phyloP scores from a whole-genome alignment of 306 rosid species.

The Gleditsia sinensis region DNA sequence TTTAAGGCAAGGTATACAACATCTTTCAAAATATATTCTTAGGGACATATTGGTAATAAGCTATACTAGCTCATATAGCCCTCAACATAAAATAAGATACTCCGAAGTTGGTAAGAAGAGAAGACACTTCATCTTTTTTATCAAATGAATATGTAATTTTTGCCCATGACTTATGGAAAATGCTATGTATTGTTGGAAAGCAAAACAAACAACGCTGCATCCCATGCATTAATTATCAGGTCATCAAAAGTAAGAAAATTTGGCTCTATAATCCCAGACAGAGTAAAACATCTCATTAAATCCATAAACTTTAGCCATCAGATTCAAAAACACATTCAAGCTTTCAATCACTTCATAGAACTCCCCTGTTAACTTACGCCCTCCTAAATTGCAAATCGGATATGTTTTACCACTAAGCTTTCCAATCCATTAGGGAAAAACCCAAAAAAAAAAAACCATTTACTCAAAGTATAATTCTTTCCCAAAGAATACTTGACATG shows the following conservation, averaged over 20 bases:
- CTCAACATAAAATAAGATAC: not conserved
- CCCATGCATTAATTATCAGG: slow-evolving; percentile 13
- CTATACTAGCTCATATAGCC: not conserved
- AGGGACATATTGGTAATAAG: not conserved
- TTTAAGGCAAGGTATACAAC: slow-evolving; percentile 4
- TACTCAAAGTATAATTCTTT: too few relatives aligned
- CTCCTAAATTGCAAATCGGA: not conserved
- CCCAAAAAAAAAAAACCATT: too few relatives aligned
- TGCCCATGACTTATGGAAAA: not conserved
- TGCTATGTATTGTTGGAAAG: not conserved
- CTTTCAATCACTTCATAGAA: not conserved
- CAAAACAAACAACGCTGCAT: not conserved
- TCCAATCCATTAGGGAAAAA: too few relatives aligned
- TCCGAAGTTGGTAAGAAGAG: not conserved
- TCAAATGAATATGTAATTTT: slow-evolving; percentile 1
- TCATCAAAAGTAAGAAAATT: not conserved
- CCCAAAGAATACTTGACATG: too few relatives aligned
- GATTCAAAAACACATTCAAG: not conserved
- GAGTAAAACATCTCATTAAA: not conserved
- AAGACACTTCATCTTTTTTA: not conserved
- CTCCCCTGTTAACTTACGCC: not conserved
- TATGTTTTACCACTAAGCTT: too few relatives aligned
- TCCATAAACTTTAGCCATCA: not conserved
- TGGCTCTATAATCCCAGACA: not conserved
- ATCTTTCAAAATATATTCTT: not conserved